Conservation (phyloP, 148 eudicot genomes). For the Rhododendron henanense region DNA sequence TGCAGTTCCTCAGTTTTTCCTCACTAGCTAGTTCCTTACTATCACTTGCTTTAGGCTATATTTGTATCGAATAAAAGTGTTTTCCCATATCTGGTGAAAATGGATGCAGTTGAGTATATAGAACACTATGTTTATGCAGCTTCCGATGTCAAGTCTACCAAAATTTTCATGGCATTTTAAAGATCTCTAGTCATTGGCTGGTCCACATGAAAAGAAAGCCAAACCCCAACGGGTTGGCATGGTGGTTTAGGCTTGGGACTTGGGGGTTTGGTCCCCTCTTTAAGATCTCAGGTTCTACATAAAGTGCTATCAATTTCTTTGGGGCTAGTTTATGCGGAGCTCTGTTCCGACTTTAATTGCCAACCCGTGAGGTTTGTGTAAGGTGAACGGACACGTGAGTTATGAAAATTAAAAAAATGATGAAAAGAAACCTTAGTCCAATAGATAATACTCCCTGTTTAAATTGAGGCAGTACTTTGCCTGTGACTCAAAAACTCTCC, state of each 20-base stretch:
- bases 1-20: not conserved
- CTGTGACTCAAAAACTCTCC: not conserved
- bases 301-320: no score
- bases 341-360: not conserved
- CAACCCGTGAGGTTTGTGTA: no score
- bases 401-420: no score
- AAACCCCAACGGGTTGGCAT: no score
- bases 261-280: no score
- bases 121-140: not conserved
- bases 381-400: no score
- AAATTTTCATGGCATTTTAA: not conserved
- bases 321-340: no score
- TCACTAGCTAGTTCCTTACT: not conserved
- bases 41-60: not conserved
- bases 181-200: not conserved
- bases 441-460: no score
- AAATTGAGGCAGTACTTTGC: not conserved
- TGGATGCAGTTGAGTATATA: not conserved
- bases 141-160: not conserved
- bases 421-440: no score
- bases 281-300: no score
- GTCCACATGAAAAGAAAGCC: not conserved
- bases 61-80: constrained; percentile 2
- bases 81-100: not conserved
- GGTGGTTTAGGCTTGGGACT: no score